phyloP scores from a whole-genome alignment of 2,329 filamentous ascomycete species.

The Diaporthe velutina region DNA sequence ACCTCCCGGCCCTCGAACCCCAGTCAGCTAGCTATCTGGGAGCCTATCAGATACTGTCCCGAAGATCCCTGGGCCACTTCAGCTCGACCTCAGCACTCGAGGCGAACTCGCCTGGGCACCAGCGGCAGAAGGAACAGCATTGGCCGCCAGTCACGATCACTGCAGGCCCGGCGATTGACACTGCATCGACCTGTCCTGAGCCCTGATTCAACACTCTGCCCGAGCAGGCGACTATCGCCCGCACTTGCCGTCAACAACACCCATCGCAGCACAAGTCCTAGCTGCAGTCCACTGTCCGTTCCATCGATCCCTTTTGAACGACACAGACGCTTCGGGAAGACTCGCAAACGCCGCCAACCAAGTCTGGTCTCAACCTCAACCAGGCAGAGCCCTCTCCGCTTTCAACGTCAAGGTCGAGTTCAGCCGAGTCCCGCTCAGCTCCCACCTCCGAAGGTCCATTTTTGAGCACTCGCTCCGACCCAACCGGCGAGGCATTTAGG shows the following conservation, averaged over 20 bases:
- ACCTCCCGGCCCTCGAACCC: not conserved
- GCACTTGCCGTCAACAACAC: constrained; percentile 12
- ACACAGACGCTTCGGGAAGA: not conserved
- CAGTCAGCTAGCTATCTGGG: not conserved
- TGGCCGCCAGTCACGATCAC: constrained; percentile 15
- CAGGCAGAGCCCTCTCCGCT: not conserved
- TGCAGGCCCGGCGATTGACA: constrained; percentile 9
- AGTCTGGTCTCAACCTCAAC: not conserved
- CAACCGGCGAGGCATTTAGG: not conserved
- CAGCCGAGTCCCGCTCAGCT: constrained; percentile 3
- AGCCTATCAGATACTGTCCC: constrained; percentile 26
- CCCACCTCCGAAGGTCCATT: not conserved
- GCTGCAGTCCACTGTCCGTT: constrained; percentile 1
- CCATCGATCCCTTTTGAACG: not conserved
- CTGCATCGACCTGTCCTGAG: constrained; percentile 20
- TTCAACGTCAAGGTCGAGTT: not conserved
- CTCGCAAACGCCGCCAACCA: constrained; percentile 3
- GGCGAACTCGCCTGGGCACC: not conserved
- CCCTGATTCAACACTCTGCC: constrained; percentile 17
- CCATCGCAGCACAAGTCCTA: not conserved
- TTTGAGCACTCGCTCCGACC: not conserved
- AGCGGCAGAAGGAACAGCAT: not conserved
- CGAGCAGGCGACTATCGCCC: constrained; percentile 14
- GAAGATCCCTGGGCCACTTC: not conserved
- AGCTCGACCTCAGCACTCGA: constrained; percentile 7